phyloP scores from a whole-genome alignment of 1,139 yeast genomes.

The Yamadazyma sp. region DNA sequence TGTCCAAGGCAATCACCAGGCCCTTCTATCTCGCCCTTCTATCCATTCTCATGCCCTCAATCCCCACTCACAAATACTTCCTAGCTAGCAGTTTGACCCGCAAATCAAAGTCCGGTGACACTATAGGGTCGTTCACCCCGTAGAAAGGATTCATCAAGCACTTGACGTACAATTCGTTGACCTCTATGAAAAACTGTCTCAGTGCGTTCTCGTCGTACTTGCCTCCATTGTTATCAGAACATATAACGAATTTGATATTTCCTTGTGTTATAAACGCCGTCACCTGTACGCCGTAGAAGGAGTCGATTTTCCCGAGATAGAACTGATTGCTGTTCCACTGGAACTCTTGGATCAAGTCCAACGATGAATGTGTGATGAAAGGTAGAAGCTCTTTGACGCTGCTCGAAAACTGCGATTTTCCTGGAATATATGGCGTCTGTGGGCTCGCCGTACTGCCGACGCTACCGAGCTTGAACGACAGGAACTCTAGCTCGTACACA shows the following conservation, averaged over 20 bases:
- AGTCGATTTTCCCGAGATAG: constrained; percentile 77
- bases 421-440: constrained; percentile 34
- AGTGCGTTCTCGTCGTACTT: constrained; percentile 70
- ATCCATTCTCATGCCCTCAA: background rate
- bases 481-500: constrained; percentile 83
- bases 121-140: constrained; percentile 70
- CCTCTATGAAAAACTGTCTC: constrained; percentile 79
- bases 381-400: constrained; percentile 82
- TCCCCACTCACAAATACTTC: constrained; percentile 59
- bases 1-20: too few species aligned
- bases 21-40: too few species aligned
- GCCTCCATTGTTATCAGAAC: constrained; percentile 52
- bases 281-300: constrained; percentile 76
- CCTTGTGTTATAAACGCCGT: constrained; percentile 89
- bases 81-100: constrained; percentile 71
- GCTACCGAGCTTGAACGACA: constrained; percentile 48
- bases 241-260: constrained; percentile 74
- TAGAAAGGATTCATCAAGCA: constrained; percentile 87
- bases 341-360: constrained; percentile 84
- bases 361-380: constrained; percentile 81
- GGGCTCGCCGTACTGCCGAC: constrained; percentile 28
- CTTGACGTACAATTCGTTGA: constrained; percentile 86
- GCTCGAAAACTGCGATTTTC: constrained; percentile 65
- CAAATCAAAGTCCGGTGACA: constrained; percentile 73
- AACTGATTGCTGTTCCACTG: constrained; percentile 75